phyloP scores from a whole-genome alignment of 2,329 filamentous ascomycete genomes.

The Thermothelomyces thermophilus region DNA sequence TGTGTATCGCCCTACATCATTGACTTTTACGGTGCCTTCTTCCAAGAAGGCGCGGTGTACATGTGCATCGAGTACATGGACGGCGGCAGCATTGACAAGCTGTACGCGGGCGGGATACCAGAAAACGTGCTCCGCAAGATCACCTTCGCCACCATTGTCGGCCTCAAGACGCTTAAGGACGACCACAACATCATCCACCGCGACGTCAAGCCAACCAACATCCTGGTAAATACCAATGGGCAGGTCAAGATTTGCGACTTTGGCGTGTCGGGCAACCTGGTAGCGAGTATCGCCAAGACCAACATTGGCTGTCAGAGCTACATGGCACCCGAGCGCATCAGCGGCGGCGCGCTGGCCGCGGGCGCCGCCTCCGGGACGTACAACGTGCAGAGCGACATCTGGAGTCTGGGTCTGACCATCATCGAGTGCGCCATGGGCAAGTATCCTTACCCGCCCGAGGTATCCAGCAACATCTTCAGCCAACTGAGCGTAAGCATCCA shows the following conservation, averaged over 20 bases:
- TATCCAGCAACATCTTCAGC: constrained; percentile 97
- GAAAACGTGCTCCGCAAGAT: constrained; percentile 87
- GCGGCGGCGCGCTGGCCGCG: constrained; percentile 67
- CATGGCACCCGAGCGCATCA: constrained; percentile 96
- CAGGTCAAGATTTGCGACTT: constrained; percentile 99
- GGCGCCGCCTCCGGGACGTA: constrained; percentile 76
- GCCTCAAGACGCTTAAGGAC: constrained; percentile 88
- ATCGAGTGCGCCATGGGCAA: constrained; percentile 93
- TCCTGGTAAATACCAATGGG: constrained; percentile 80
- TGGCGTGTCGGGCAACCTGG: constrained; percentile 90
- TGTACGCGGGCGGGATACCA: constrained; percentile 85
- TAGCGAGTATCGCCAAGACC: constrained; percentile 95
- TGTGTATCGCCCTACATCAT: constrained; percentile 95
- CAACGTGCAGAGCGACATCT: constrained; percentile 96
- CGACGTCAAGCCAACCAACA: constrained; percentile 99
- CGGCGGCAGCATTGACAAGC: constrained; percentile 92
- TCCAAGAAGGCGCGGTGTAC: constrained; percentile 97
- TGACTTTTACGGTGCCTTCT: constrained; percentile 98
- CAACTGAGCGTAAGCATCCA: constrained; percentile 76
- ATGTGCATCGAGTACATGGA: constrained; percentile 99
- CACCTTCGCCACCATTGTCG: constrained; percentile 81
- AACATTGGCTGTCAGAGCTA: constrained; percentile 99
- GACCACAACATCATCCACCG: constrained; percentile 99
- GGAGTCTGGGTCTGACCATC: constrained; percentile 88
- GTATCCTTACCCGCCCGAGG: constrained; percentile 95